Evolutionary conservation across 768 basidiomycete genomes (phyloP), one percentile per base, ranked within the genome.

Genomic region (Termitomyces sp.): DNA sequence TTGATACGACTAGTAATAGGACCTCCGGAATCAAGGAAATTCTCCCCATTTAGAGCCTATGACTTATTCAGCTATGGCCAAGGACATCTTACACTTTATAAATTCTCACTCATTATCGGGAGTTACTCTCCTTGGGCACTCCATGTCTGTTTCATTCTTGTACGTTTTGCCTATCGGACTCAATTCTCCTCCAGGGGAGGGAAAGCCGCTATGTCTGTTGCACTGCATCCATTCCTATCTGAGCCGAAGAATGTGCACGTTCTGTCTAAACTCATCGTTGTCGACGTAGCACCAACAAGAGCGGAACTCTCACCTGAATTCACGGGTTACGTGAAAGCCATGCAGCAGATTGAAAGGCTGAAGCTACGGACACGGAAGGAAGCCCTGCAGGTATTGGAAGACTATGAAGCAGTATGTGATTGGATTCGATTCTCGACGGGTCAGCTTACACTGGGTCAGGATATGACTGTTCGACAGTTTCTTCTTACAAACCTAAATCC

Each of bases 21-120:
- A 95, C 68, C 76, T 94, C 20, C 79, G 93, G 12, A 95, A 94
- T 65, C 92, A 94, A 61, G 92, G 92, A 10, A 70, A 77, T 12
- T 92, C 90, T 0, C 90, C 88, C 0, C 92, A 94, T 68, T 76
- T 72, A 20, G 72, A 72, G 10, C 84, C 86, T 0, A 89, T 90
- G 80, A 81, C 79, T 12, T 94, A 94, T 66, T 64, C 72, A 3
- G 78, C 84, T 42, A 88, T 94, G 89, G 89, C 92, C 1, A 68
- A 71, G 8, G 92, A 95, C 64, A 78, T 95, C n/a, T 72, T 86
- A 3, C 73, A 80, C 43, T 90, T 93, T 64, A 79, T 88, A 58
- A 63, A 71, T 5, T 70, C 74, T 26, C 78, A 81, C 43, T 75
- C 73, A 0, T 68, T 89, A 20, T 73, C 73, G 1, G 75, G 86